Conservation (phyloP, 805 yeast species). For the Maudiozyma barnettii region DNA sequence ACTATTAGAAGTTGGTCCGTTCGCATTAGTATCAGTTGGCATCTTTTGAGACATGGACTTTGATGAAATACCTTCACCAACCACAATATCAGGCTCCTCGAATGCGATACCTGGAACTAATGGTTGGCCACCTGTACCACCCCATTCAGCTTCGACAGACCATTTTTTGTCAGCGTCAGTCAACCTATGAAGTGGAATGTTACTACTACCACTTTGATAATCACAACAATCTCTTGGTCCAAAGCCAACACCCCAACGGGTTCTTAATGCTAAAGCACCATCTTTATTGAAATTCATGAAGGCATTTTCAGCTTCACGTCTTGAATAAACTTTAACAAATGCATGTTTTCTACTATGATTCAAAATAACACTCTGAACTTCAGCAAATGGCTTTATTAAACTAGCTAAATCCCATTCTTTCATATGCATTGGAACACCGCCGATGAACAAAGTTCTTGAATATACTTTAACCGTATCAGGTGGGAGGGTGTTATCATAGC, state of each 20-base stretch:
- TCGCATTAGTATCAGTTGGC: constrained; percentile 83
- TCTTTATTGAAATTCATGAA: constrained; percentile 63
- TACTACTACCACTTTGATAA: constrained; percentile 80
- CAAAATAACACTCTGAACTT: constrained; percentile 82
- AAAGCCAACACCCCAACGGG: constrained; percentile 98
- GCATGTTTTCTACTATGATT: constrained; percentile 91
- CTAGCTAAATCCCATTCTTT: constrained; percentile 61
- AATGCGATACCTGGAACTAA: constrained; percentile 69
- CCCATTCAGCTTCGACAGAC: constrained; percentile 89
- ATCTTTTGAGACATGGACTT: constrained; percentile 84
- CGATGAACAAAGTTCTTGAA: constrained; percentile 86
- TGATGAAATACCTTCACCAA: constrained; percentile 88
- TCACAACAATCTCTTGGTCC: constrained; percentile 98
- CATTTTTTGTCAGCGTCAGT: constrained; percentile 92
- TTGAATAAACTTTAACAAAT: constrained; percentile 84
- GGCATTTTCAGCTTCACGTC: constrained; percentile 84
- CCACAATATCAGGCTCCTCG: constrained; percentile 97
- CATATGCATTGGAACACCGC: constrained; percentile 84
- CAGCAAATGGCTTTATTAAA: constrained; percentile 75
- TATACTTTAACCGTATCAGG: constrained; percentile 72
- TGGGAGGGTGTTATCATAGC: constrained; percentile 62
- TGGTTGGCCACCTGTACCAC: constrained; percentile 89
- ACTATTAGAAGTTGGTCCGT: constrained; percentile 73
- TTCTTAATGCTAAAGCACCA: constrained; percentile 57
- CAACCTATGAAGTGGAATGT: constrained; percentile 76